Base-by-base conservation (phyloP, 805 yeast species). In the Hanseniaspora pseudoguilliermondii region DNA sequence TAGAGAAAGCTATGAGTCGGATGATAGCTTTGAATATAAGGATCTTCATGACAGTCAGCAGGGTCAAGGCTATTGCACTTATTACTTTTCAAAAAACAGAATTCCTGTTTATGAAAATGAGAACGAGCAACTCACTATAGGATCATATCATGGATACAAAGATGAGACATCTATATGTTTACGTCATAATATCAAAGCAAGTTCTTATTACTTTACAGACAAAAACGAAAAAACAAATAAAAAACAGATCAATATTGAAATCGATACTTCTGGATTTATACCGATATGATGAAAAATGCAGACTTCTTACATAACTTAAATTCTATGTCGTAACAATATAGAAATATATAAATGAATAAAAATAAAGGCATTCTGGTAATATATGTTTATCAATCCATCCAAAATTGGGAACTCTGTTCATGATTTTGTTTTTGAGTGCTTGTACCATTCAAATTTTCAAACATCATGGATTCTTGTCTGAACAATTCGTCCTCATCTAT, bases 11-110 rank as follows among this genome's bases (percentile, higher is more conserved):
- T 32, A 32, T 32, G 35, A 32, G 11, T 32, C 35, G 13, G 42
- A 34, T 46, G 9, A 34, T 41, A 27, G 44, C 18, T 43, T 25
- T 43, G 49, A 43, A 25, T 43, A 51, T 38, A 36, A 51, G 13
- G 55, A 51, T 44, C 13, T 36, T 7, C 38, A 34, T 13, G 39
- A 47, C 20, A 32, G 21, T 15, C 21, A 21, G 5, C 18, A 11
- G 15, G 10, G 29, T 32, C 11, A 6, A 11, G 27, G 32, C 11
- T 34, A 16, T 29, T 20, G 39, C 13, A 18, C 11, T 3, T 53
- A 39, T 57, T 65, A 5, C 64, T 64, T 38, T 59, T 61, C 47
- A 60, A 63, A 61, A 67, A 59, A 69, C 68, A 67, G 35, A 34
- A 40, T 41, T 11, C 54, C 54, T 13, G 40, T 39, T 2, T 50